phyloP scores from a whole-genome alignment of 192 early-diverging fungal species.

The Gamsiella multidivaricata region DNA sequence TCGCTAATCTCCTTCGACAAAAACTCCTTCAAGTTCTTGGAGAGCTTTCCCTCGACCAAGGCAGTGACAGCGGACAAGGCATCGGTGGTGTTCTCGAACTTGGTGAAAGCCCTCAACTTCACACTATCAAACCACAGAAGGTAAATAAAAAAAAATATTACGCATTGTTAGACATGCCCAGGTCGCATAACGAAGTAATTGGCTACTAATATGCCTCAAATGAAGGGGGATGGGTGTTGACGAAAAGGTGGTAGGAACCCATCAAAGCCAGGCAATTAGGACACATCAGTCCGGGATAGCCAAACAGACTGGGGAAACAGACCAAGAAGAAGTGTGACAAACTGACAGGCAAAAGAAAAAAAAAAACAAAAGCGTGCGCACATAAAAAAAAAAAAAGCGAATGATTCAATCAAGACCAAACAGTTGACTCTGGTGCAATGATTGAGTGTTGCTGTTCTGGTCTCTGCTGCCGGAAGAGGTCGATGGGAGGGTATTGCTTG shows the following conservation, averaged over 20 bases:
- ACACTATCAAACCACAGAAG: slow-evolving; percentile 59
- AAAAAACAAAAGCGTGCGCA: background rate
- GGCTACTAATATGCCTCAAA: no score
- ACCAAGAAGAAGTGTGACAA: background rate
- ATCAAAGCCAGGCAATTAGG: no score
- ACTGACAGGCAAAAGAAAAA: background rate
- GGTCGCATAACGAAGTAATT: no score
- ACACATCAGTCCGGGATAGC: no score
- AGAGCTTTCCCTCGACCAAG: slow-evolving; percentile 95
- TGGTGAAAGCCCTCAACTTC: slow-evolving; percentile 95
- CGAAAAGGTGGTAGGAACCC: no score
- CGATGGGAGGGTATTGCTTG: no score
- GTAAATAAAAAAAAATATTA: background rate
- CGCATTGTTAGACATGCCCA: no score
- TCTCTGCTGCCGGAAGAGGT: no score
- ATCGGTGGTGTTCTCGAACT: slow-evolving; percentile 99
- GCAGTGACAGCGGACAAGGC: slow-evolving; percentile 96
- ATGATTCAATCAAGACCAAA: background rate
- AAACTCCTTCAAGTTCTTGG: slow-evolving; percentile 95
- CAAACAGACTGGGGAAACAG: background rate
- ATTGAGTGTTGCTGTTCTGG: no score
- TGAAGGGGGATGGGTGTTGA: no score
- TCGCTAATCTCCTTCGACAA: slow-evolving; percentile 85
- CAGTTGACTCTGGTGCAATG: background rate
- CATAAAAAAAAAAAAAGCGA: background rate